These are phyloP conservation scores for Chytriomyces confervae DNA, from an alignment of 192 early-diverging fungal genomes.

Conservation along the genomic window DNA sequence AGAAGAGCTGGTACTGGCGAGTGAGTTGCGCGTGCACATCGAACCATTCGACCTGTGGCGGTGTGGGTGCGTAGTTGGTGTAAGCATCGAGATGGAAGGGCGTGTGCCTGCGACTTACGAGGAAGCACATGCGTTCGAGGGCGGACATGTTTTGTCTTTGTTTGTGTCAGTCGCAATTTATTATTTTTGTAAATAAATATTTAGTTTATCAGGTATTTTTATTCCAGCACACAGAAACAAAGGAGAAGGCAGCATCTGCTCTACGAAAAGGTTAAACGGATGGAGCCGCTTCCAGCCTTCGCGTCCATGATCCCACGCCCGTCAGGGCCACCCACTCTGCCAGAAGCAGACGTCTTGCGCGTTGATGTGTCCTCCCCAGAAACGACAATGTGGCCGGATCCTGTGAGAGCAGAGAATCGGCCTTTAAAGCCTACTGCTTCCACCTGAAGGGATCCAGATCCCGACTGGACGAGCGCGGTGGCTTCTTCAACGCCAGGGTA, in stretches of 20 bases:
- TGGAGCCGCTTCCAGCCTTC: not conserved
- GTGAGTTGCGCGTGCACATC: slow-evolving; percentile 60
- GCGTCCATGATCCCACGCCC: not conserved
- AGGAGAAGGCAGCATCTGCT: not conserved
- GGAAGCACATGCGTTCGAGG: slow-evolving; percentile 33
- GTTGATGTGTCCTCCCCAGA: not conserved
- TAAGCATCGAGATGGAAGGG: not conserved
- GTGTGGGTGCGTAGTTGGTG: not conserved
- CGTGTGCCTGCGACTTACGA: slow-evolving; percentile 11
- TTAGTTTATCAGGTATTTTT: too few species aligned
- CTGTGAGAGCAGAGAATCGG: not conserved
- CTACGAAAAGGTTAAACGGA: not conserved
- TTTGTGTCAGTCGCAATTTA: not conserved
- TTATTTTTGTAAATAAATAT: too few species aligned
- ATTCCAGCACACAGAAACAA: too few species aligned
- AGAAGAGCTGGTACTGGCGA: slow-evolving; percentile 64
- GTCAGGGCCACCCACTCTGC: not conserved
- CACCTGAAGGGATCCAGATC: not conserved
- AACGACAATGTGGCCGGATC: not conserved
- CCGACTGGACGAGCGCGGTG: not conserved
- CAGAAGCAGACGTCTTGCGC: not conserved
- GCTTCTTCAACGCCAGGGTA: not conserved
- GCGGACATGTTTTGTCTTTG: slow-evolving; percentile 20
- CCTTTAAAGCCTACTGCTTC: not conserved
- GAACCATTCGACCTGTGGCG: slow-evolving; percentile 55